Evolutionary conservation across 2,329 filamentous ascomycete genomes (phyloP), one percentile per base, ranked within the genome.

Genomic region (Exophiala phaeomuriformis): DNA sequence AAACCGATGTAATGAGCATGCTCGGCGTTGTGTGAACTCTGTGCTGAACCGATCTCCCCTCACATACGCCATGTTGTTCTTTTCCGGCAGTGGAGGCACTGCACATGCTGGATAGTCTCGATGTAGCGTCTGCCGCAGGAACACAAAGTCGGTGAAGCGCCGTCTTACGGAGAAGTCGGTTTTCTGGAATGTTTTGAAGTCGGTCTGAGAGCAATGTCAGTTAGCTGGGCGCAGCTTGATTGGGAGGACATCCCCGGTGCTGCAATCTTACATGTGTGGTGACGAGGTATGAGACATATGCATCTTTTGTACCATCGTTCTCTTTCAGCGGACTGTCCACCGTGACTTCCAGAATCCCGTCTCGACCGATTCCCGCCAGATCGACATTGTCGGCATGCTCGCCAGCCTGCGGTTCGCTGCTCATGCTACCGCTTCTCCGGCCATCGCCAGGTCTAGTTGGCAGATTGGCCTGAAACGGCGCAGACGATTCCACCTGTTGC

Each of bases 51-150:
- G 86, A 74, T 97, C 91, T 63, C 93, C 93, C 35, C 90, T 87
- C 48, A 97, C 93, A 67, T 97, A 97, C 67, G 95, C 90, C 88
- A 98, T 95, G 72, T 94, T 94, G 77, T 97, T 91, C 77, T 97
- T 98, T 73, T 97, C 93, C 49, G 93, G 93, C 50, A 98, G 77
- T 44, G 93, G 93, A 31, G 93, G 93, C 2, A 98, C 88, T 45
- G 93, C 93, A 70, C 86, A 88, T 73, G 89, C 88, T 55, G 90
- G 88, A 65, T 89, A 97, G 69, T 96, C 90, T 67, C 84, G 84
- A 59, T 79, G 83, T 48, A 98, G 83, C 32, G 88, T 85, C 72
- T 95, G 96, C 75, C 88, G 96, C 58, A 98, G 82, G 69, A 95
- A 98, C 63, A 94, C 85, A 68, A 98, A 98, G 74, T 98, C 93